Conservation (phyloP, 2,329 filamentous ascomycete species). For the Sclerotinia subarctica region DNA sequence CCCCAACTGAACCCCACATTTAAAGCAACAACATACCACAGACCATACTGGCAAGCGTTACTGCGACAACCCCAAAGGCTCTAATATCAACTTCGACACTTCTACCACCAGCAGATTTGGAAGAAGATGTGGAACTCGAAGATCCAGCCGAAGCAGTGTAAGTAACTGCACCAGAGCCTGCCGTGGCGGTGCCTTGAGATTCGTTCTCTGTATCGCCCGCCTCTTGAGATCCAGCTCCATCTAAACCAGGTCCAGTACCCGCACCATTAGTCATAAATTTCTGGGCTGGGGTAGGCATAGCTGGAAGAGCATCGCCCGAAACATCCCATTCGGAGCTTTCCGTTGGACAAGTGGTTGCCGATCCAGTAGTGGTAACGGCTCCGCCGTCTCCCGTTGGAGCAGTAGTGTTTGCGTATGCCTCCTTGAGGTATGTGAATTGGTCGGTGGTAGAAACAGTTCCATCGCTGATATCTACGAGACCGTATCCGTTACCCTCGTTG, state of each 20-base stretch:
- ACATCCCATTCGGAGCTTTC: constrained; percentile 48
- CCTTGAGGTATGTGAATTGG: constrained; percentile 50
- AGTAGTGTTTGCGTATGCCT: constrained; percentile 44
- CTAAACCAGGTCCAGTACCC: constrained; percentile 45
- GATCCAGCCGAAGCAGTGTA: constrained; percentile 23
- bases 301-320: constrained; percentile 45
- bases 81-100: constrained; percentile 2
- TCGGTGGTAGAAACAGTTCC: constrained; percentile 41
- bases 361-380: constrained; percentile 39
- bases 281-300: constrained; percentile 44
- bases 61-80: constrained; percentile 3
- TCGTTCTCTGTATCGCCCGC: constrained; percentile 36
- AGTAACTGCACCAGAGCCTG: constrained; percentile 31
- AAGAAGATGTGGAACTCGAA: constrained; percentile 7
- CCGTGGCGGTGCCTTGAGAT: constrained; percentile 31
- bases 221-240: constrained; percentile 34
- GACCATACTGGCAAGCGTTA: constrained; percentile 8
- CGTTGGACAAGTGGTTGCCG: constrained; percentile 46
- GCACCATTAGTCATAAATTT: constrained; percentile 49
- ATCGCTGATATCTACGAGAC: constrained; percentile 43
- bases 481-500: constrained; percentile 73
- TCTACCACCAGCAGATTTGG: not conserved
- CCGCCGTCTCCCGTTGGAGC: constrained; percentile 52
- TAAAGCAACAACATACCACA: constrained; percentile 14
- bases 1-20: not conserved